Evolutionary conservation across 139 green algal genomes (phyloP).

Genomic region (Chlamydomonas incerta): DNA sequence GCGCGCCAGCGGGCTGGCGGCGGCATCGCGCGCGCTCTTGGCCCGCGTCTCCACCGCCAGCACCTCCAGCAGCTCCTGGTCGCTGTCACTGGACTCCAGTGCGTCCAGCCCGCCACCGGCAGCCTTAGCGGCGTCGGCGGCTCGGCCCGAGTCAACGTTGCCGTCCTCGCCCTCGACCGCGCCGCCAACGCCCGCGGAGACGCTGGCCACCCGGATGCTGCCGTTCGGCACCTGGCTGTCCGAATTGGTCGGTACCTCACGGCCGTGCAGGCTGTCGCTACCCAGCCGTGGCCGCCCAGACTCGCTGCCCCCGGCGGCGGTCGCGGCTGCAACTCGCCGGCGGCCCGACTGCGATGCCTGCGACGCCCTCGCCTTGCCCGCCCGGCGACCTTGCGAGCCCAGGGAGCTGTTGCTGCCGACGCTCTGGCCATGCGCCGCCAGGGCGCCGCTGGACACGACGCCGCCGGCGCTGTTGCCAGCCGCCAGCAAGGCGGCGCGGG

Average conservation of each 20-base stretch:
- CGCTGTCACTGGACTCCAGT: not conserved
- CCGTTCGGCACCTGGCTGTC: too few relatives aligned
- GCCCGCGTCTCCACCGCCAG: not conserved
- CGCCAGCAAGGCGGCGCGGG: too few relatives aligned
- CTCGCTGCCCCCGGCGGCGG: too few relatives aligned
- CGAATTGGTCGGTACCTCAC: too few relatives aligned
- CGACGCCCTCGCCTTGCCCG: too few relatives aligned
- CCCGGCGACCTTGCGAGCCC: too few relatives aligned
- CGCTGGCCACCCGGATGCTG: too few relatives aligned
- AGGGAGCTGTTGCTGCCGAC: not conserved
- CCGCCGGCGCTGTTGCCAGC: not conserved
- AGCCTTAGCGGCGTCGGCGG: not conserved
- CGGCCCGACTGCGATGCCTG: too few relatives aligned
- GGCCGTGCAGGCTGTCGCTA: too few relatives aligned
- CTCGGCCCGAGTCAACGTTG: not conserved
- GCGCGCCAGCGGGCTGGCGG: not conserved
- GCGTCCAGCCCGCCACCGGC: not conserved
- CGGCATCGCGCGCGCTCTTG: not conserved
- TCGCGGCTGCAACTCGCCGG: too few relatives aligned
- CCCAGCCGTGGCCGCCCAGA: too few relatives aligned
- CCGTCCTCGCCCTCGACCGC: not conserved
- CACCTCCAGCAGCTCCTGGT: slow-evolving; percentile 17
- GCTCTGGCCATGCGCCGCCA: not conserved
- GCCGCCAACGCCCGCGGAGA: too few relatives aligned
- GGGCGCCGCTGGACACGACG: not conserved